Base-by-base conservation (phyloP, 2,329 filamentous ascomycete genomes). In the Sordariomycetes sp. region DNA sequence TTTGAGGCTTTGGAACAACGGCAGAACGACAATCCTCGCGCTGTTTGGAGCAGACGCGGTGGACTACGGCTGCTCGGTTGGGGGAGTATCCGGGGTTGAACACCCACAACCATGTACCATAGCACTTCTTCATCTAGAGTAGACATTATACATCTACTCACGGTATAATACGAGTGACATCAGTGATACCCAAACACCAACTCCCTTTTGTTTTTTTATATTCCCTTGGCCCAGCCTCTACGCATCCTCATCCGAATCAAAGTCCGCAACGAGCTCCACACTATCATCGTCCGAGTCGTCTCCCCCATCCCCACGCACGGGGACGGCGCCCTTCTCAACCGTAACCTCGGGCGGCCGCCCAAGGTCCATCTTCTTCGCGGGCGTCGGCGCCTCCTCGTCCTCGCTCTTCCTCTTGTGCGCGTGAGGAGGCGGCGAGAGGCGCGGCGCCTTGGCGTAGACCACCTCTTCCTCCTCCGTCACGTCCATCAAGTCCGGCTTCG, bases 201-300 rank as follows among this genome's bases (percentile, higher is more conserved):
- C 45, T 50, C n/a, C 45, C n/a, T n/a, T n/a, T n/a, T n/a, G n/a
- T n/a, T n/a, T n/a, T 24, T 50, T 24, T 13, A 22, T 50, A 20
- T 45, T 2, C 39, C 45, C 20, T 50, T 50, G 10, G n/a, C 45
- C 45, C 8, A 12, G 13, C 20, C 45, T 20, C 20, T 50, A 76
- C 10, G 20, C 45, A 20, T 50, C 45, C 22, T 78, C 77, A 82
- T 79, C 58, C 82, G 68, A 66, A 42, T 56, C 55, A 39, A 56
- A 56, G 25, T 48, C 52, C 8, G 55, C 55, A 20, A 56, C 55
- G 39, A 56, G 55, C 17, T 82, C 77, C 13, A 82, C 75, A 59
- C 79, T 82, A 57, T 81, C 78, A 15, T 74, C 74, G 35, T 74
- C 72, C 22, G 75, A 74, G 1, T 70, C 74, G 4, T 70, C 70